These are phyloP conservation scores for Xanthoconium stramineum DNA, from an alignment of 768 basidiomycete species.

Conservation along the genomic window DNA sequence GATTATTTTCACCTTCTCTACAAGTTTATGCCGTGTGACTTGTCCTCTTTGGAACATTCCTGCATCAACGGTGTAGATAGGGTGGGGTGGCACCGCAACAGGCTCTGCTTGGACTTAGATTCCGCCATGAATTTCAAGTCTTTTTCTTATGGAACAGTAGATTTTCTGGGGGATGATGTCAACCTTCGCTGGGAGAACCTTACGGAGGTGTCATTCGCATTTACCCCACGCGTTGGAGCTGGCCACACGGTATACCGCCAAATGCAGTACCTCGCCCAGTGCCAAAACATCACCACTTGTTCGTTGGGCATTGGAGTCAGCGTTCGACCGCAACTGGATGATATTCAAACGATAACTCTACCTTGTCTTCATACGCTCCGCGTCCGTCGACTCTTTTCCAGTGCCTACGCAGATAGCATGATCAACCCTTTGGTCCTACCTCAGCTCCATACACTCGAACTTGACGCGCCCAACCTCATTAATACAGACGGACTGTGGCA, in stretches of 20 bases:
- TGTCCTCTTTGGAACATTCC: conserved; percentile 14
- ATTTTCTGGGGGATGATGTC: neutral
- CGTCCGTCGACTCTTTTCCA: conserved; percentile 8
- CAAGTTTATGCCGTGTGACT: conserved; percentile 13
- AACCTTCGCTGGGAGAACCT: conserved; percentile 12
- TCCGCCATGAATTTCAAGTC: conserved; percentile 16
- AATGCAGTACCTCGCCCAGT: conserved; percentile 5
- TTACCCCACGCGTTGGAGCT: neutral
- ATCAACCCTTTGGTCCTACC: conserved; percentile 19
- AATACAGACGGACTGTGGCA: conserved; percentile 8
- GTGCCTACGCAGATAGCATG: neutral
- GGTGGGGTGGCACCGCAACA: neutral
- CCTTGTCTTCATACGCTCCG: conserved; percentile 15
- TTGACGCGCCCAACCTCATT: conserved; percentile 7
- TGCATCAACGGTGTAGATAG: conserved; percentile 4
- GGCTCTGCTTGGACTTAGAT: conserved; percentile 1
- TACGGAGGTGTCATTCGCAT: conserved; percentile 13
- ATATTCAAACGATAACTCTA: conserved; percentile 1
- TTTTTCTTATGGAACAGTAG: conserved; percentile 11
- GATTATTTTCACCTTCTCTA: conserved; percentile 17
- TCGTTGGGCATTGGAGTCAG: conserved; percentile 17
- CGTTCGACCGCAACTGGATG: too few relatives aligned
- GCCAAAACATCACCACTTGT: conserved; percentile 19
- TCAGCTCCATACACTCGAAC: conserved; percentile 17
- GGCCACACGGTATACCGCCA: conserved; percentile 5